These are phyloP conservation scores for Lentinula aciculospora DNA, from an alignment of 768 basidiomycete species.

Conservation along the genomic window DNA sequence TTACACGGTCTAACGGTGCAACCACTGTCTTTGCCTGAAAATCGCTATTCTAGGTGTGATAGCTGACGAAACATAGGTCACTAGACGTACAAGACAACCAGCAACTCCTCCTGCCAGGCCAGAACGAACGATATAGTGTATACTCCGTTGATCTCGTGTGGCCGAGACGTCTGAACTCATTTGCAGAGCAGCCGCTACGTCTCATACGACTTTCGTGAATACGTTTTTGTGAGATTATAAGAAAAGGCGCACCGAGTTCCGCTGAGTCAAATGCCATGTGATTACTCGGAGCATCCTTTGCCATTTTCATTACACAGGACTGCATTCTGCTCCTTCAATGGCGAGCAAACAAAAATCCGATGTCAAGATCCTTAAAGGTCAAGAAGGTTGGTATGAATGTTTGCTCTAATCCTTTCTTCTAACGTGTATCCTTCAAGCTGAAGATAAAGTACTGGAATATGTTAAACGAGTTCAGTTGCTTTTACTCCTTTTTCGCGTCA, in stretches of 20 bases:
- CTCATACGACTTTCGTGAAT: conserved; percentile 10
- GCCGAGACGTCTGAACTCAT: conserved; percentile 57
- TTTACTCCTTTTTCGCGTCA: not conserved
- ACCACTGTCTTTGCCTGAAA: conserved; percentile 87
- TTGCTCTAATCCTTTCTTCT: not conserved
- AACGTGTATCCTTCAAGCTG: conserved; percentile 37
- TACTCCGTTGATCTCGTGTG: conserved; percentile 46
- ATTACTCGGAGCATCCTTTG: not conserved
- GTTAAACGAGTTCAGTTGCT: conserved; percentile 47
- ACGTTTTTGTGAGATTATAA: not conserved
- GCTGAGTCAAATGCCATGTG: not conserved
- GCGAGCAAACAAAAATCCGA: conserved; percentile 52
- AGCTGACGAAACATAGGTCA: conserved; percentile 6
- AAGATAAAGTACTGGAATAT: conserved; percentile 74
- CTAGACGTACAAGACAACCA: conserved; percentile 77
- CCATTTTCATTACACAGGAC: too few relatives aligned
- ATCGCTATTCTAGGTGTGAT: conserved; percentile 10
- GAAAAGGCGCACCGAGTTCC: not conserved
- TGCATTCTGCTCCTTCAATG: too few relatives aligned
- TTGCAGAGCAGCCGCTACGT: conserved; percentile 22
- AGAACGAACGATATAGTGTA: conserved; percentile 67
- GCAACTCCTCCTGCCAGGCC: conserved; percentile 92
- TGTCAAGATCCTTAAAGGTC: conserved; percentile 64
- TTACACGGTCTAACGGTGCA: conserved; percentile 95
- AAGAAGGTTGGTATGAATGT: conserved; percentile 48